These are phyloP conservation scores for Eucalyptus erythrocorys DNA, from an alignment of 345 rosid genomes.

Conservation along the genomic window DNA sequence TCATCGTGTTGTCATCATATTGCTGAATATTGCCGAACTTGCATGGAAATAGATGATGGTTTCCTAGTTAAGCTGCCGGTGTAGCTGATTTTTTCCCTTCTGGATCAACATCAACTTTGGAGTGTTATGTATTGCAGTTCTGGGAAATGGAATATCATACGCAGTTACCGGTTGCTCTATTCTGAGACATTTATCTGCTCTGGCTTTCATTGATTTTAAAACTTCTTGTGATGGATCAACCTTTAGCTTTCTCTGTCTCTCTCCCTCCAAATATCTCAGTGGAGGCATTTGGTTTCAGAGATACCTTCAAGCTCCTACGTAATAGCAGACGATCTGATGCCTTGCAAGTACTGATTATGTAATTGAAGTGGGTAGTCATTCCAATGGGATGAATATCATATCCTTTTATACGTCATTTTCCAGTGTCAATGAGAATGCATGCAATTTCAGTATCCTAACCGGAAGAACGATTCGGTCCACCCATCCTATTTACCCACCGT, in stretches of 20 bases:
- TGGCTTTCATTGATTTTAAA: not conserved
- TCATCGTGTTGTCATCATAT: not conserved
- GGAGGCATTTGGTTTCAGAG: not conserved
- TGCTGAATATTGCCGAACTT: not conserved
- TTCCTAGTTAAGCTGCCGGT: not conserved
- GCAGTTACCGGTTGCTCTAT: not conserved
- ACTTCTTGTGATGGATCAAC: not conserved
- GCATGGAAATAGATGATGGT: not conserved
- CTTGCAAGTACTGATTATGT: not conserved
- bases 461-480: not conserved
- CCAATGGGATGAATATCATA: not conserved
- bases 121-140: not conserved
- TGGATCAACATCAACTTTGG: not conserved
- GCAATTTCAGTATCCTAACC: not conserved
- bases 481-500: fast-evolving
- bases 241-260: not conserved
- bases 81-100: not conserved
- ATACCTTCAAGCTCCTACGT: not conserved
- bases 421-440: not conserved
- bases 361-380: not conserved
- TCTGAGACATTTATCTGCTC: not conserved
- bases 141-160: not conserved
- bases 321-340: not conserved
- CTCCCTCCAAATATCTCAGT: not conserved
- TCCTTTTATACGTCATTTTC: not conserved